Evolutionary conservation across 2,329 filamentous ascomycete species (phyloP), one percentile per base, ranked within the genome.

Genomic region (Clarireedia monteithiana): DNA sequence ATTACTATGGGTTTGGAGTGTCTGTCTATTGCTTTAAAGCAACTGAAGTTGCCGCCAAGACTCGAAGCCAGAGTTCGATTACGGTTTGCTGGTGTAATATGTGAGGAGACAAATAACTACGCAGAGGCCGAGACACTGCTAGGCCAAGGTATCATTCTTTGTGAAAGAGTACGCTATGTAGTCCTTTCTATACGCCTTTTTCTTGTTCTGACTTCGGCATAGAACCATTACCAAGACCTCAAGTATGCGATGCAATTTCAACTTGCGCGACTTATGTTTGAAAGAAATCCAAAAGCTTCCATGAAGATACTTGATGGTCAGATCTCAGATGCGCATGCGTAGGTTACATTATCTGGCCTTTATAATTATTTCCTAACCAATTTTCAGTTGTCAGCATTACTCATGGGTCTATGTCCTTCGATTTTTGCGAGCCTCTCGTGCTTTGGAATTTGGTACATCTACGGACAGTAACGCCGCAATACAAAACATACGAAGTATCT

Each of bases 161-260:
- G 84, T 63, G 84, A 86, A 58, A 82, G 84, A 71, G 81, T 83
- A 70, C 60, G 66, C 49, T 20, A 34, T 10, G 23, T 9, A 30
- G 45, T 57, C 34, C 55, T 15, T 27, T 17, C 10, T 34, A 65
- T 74, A 70, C 10, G 36, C 9, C 20, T 20, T 24, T 47, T 48
- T 34, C 24, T 34, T 26, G 9, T 10, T 46, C 38, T 36, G 24
- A 47, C 24, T 14, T 24, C 12, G 30, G 14, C 20, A 20, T 64
- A 82, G 73, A 79, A 82, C 59, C 76, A 78, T 48, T 77, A 83
- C 58, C 65, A 72, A 26, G 88, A 91, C 62, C 70, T 91, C 40
- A 90, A 89, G 68, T 90, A 90, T 69, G 83, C 82, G 59, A 89
- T 90, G 78, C 82, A 89, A 61, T 88, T 89, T 67, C 73, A 90